These are phyloP conservation scores for Pseudotsuga menziesii DNA, from an alignment of 75 land plant genomes.

Conservation along the genomic window DNA sequence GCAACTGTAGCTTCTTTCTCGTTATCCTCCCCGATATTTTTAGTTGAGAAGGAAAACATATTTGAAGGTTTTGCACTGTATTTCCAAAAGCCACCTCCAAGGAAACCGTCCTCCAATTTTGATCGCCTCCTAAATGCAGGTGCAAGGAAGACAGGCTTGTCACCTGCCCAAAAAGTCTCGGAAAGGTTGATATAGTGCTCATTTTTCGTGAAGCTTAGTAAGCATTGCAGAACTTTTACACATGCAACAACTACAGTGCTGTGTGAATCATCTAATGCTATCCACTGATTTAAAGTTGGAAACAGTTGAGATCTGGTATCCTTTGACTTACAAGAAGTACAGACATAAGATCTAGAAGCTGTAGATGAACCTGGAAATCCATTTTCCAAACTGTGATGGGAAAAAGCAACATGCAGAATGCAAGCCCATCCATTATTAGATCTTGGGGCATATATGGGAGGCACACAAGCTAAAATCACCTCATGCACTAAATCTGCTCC, in stretches of 20 bases:
- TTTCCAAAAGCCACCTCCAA: slow-evolving; percentile 93
- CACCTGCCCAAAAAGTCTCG: slow-evolving; percentile 34
- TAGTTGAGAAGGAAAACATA: slow-evolving; percentile 46
- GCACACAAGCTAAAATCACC: slow-evolving; percentile 96
- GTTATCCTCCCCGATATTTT: slow-evolving; percentile 21
- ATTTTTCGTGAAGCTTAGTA: slow-evolving; percentile 67
- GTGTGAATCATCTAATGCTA: slow-evolving; percentile 92
- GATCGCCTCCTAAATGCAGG: slow-evolving; percentile 78
- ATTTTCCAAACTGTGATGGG: too few relatives aligned
- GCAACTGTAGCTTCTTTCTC: slow-evolving; percentile 16
- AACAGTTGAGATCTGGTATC: too few relatives aligned
- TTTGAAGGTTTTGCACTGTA: slow-evolving; percentile 81
- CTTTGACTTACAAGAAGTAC: too few relatives aligned
- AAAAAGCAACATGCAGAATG: too few relatives aligned
- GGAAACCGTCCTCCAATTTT: slow-evolving; percentile 65
- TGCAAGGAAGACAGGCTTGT: slow-evolving; percentile 54
- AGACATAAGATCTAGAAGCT: too few relatives aligned
- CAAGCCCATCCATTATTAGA: slow-evolving; percentile 90
- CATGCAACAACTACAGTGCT: slow-evolving; percentile 74
- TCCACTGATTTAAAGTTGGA: too few relatives aligned
- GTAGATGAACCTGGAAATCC: too few relatives aligned
- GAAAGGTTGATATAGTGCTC: slow-evolving; percentile 47
- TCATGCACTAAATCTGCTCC: slow-evolving; percentile 89
- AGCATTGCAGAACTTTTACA: slow-evolving; percentile 62
- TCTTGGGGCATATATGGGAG: slow-evolving; percentile 86